Conservation (phyloP, 2,329 filamentous ascomycete genomes). For the Curvularia spicifera region DNA sequence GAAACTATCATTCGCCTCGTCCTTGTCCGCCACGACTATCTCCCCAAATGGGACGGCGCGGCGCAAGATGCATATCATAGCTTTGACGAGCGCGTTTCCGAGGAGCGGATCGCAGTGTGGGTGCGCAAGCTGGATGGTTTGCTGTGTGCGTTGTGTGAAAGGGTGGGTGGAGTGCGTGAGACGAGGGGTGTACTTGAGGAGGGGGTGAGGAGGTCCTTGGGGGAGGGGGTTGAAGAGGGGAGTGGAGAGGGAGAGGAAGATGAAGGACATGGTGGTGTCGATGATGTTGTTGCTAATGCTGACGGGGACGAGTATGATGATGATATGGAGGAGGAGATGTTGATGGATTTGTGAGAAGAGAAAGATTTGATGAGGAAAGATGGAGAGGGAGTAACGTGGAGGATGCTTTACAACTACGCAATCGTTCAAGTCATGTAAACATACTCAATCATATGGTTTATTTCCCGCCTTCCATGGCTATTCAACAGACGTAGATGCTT, state of each 20-base stretch:
- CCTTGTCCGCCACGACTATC: conserved; percentile 29
- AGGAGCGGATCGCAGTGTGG: conserved; percentile 24
- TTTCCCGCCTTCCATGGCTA: not conserved
- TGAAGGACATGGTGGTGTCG: not conserved
- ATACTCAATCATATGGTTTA: not conserved
- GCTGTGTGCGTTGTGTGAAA: conserved; percentile 17
- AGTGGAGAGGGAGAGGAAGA: not conserved
- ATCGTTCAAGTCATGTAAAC: not conserved
- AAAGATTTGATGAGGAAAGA: not conserved
- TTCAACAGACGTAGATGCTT: not conserved
- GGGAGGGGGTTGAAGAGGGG: not conserved
- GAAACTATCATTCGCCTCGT: conserved; percentile 3
- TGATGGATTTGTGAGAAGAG: conserved; percentile 28
- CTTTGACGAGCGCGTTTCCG: conserved; percentile 10
- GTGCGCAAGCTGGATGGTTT: conserved; percentile 21
- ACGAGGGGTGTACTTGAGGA: conserved; percentile 21
- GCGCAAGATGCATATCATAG: conserved; percentile 16
- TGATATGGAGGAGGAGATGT: conserved; percentile 35
- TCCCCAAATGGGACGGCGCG: conserved; percentile 27
- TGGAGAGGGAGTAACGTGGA: not conserved
- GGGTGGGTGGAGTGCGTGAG: conserved; percentile 14
- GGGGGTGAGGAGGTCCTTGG: conserved; percentile 19
- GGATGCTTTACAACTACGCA: not conserved
- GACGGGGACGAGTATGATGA: conserved; percentile 4
- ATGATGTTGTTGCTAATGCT: not conserved